Base-by-base conservation (phyloP, 179 eudicot genomes). In the Amaranthus tricolor region DNA sequence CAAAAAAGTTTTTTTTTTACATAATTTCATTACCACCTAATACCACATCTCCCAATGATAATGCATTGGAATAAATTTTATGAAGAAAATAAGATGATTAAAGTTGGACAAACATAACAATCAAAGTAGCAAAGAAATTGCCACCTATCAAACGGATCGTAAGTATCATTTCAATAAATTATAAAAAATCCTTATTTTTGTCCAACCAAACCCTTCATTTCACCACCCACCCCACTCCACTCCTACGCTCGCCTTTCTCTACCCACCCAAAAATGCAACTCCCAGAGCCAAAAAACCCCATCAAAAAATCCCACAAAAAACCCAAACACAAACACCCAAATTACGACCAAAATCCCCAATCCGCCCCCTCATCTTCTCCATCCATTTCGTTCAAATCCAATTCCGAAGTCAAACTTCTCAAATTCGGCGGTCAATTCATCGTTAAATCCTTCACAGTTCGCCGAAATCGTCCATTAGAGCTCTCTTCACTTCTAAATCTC, bases 361-460 rank as follows among this genome's bases (percentile, higher is more conserved):
- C 70, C 1, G 7, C 31, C 44, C 24, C 72, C 19, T n/a, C 80
- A 14, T 15, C 62, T 66, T 17, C 88, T 4, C 86, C 80, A 67
- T 74, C 20, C 71, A 54, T 86, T 74, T 65, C 98, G 12, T 92
- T 94, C 88, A 87, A 92, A 49, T 89, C 93, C 11, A 78, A 77
- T 82, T 82, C 93, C 53, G 90, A 82, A 56, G 97, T 94, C 0
- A 94, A 94, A 68, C 96, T 94, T 58, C 89, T 94, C 53, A 86
- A 91, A 16, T 94, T 94, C 80, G 97, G 98, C 66, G 94, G 91
- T 63, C 98, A 94, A 76, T 90, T 94, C 81, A 85, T 94, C 54
- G 88, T 94, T 44, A 94, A 92, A 80, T 94, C 98, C 49, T 92
- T 94, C 88, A 92, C 98, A 14, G 78, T 94, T 82, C 89, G 98